These are phyloP conservation scores for Diplodia seriata DNA, from an alignment of 2,329 filamentous ascomycete species.

Conservation along the genomic window DNA sequence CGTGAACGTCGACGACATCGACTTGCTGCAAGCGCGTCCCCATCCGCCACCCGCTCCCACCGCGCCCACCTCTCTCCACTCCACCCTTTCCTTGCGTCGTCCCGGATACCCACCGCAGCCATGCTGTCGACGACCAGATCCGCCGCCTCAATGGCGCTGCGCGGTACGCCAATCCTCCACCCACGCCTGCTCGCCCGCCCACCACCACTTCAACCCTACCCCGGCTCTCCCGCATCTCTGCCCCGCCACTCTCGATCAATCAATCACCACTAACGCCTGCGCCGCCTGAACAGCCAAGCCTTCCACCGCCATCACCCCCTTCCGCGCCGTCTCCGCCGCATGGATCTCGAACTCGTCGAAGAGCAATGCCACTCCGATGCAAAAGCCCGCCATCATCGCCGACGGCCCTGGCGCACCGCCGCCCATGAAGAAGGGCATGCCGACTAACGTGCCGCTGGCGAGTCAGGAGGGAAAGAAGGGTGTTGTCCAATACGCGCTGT, in stretches of 20 bases:
- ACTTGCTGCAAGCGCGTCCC: slow-evolving; percentile 32
- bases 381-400: slow-evolving; percentile 57
- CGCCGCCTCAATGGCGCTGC: slow-evolving; percentile 61
- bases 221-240: slow-evolving; percentile 5
- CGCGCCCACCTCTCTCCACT: slow-evolving; percentile 42
- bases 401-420: slow-evolving; percentile 61
- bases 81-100: slow-evolving; percentile 38
- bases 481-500: slow-evolving; percentile 85
- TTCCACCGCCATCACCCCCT: slow-evolving; percentile 66
- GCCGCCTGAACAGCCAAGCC: slow-evolving; percentile 65
- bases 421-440: slow-evolving; percentile 64
- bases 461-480: slow-evolving; percentile 83
- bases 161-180: slow-evolving; percentile 50
- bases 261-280: slow-evolving; percentile 8
- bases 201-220: background rate
- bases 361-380: slow-evolving; percentile 66
- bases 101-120: slow-evolving; percentile 20
- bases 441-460: slow-evolving; percentile 72
- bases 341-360: slow-evolving; percentile 70
- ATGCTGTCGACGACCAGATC: slow-evolving; percentile 62
- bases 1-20: slow-evolving; percentile 43
- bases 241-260: slow-evolving; percentile 9
- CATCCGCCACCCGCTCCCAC: slow-evolving; percentile 44
- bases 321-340: slow-evolving; percentile 66
- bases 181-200: slow-evolving; percentile 23